Percentiles rank a stretch among this genome's conserved stretches.
Evolutionary conservation across 2,329 filamentous ascomycete species (phyloP).

Genomic region (Gaeumannomyces tritici): DNA sequence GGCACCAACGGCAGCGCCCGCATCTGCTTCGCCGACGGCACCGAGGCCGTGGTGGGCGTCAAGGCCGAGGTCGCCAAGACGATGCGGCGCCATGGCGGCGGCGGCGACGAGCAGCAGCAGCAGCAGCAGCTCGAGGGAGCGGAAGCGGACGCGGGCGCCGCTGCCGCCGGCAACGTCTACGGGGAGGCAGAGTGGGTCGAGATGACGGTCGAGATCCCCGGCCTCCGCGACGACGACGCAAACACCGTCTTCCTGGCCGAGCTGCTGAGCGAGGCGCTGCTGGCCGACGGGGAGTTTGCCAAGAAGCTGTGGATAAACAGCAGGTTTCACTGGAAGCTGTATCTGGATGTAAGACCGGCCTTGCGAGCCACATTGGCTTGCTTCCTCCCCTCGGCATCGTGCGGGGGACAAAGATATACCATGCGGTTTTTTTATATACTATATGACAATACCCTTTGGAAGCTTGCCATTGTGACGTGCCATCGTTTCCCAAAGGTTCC

Average conservation of each 20-base stretch:
- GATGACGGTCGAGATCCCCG: conserved; percentile 84
- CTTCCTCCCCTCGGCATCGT: background rate
- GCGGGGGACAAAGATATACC: background rate
- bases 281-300: conserved; percentile 60
- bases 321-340: conserved; percentile 93
- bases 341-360: conserved; percentile 67
- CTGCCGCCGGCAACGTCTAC: conserved; percentile 16
- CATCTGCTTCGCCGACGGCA: conserved; percentile 89
- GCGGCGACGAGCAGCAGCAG: conserved; percentile 15
- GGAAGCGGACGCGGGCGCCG: conserved; percentile 21
- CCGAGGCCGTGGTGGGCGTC: conserved; percentile 89
- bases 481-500: background rate
- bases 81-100: conserved; percentile 13
- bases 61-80: conserved; percentile 90
- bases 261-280: conserved; percentile 81
- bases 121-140: too few relatives aligned
- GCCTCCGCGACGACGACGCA: conserved; percentile 82
- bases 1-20: conserved; percentile 86
- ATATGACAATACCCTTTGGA: too few relatives aligned
- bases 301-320: conserved; percentile 76
- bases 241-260: conserved; percentile 77
- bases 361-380: background rate
- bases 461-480: too few relatives aligned
- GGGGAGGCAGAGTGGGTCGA: conserved; percentile 70
- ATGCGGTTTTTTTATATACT: too few relatives aligned